Evolutionary conservation across 2,329 filamentous ascomycete species (phyloP).

Genomic region (Ceratocystis variospora): DNA sequence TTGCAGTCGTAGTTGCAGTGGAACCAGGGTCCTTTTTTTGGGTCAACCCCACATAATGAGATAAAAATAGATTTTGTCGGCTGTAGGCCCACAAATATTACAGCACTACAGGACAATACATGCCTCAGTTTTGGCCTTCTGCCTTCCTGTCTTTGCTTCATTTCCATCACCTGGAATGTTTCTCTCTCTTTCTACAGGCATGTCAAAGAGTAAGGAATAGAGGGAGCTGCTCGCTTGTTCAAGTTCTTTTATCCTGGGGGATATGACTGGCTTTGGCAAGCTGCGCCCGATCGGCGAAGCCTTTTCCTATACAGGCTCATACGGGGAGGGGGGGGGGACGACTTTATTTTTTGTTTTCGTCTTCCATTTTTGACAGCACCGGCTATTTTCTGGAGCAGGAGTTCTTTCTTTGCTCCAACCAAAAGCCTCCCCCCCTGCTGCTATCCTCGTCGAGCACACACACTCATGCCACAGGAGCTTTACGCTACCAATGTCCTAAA

Average conservation of each 20-base stretch:
- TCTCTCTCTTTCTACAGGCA: neutral
- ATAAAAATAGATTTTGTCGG: conserved; percentile 9
- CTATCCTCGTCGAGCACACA: neutral
- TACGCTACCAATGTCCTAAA: neutral
- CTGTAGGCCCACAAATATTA: neutral
- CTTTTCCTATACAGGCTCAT: neutral
- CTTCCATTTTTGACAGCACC: neutral
- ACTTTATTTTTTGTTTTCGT: neutral
- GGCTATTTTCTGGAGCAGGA: too few species aligned
- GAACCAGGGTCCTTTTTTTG: neutral
- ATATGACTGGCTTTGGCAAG: neutral
- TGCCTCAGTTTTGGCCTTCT: neutral
- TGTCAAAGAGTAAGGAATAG: neutral
- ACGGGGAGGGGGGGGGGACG: too few species aligned
- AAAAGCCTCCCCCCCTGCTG: neutral
- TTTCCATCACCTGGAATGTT: neutral
- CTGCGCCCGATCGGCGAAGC: conserved; percentile 1
- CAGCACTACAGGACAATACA: neutral
- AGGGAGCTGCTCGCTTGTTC: neutral
- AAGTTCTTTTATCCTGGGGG: neutral
- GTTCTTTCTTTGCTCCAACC: neutral
- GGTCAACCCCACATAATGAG: neutral
- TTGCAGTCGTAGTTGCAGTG: neutral
- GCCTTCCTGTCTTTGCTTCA: neutral
- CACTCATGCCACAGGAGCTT: neutral